phyloP scores from a whole-genome alignment of 768 basidiomycete genomes.

The Hygrocybe coccinea region DNA sequence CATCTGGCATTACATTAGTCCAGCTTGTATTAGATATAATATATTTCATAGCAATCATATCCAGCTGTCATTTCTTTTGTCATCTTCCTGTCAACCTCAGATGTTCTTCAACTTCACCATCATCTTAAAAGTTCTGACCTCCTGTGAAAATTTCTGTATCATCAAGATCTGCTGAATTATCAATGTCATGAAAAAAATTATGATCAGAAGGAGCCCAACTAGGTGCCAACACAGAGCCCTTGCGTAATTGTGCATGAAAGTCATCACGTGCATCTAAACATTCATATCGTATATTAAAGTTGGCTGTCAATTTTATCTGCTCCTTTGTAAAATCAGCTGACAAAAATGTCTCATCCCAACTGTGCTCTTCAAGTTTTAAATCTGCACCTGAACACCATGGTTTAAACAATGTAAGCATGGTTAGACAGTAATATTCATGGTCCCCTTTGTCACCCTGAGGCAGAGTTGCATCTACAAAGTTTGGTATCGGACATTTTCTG shows the following conservation, averaged over 20 bases:
- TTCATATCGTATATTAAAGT: conserved; percentile 26
- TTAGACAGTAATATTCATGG: conserved; percentile 28
- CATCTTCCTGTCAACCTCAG: conserved; percentile 1
- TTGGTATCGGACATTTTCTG: conserved; percentile 16
- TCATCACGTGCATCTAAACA: conserved; percentile 27
- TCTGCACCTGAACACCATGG: conserved; percentile 30
- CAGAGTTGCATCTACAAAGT: conserved; percentile 27
- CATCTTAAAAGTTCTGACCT: not conserved
- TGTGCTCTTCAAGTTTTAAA: conserved; percentile 17
- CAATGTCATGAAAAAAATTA: not conserved
- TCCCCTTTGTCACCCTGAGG: conserved; percentile 30
- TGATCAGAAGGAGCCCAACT: not conserved
- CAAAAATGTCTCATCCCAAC: conserved; percentile 23
- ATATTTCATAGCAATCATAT: not conserved
- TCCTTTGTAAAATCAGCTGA: conserved; percentile 9
- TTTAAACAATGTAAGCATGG: conserved; percentile 33
- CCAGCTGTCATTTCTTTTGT: not conserved
- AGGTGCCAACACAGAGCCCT: not conserved
- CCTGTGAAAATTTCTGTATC: conserved; percentile 8
- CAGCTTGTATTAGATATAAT: too few relatives aligned
- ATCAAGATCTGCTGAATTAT: not conserved
- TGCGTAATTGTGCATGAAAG: conserved; percentile 13
- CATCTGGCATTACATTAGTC: too few relatives aligned
- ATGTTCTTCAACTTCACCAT: not conserved
- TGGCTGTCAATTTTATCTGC: conserved; percentile 15